phyloP scores from a whole-genome alignment of 495 filamentous ascomycete species.

The Bryoglossum gracile region DNA sequence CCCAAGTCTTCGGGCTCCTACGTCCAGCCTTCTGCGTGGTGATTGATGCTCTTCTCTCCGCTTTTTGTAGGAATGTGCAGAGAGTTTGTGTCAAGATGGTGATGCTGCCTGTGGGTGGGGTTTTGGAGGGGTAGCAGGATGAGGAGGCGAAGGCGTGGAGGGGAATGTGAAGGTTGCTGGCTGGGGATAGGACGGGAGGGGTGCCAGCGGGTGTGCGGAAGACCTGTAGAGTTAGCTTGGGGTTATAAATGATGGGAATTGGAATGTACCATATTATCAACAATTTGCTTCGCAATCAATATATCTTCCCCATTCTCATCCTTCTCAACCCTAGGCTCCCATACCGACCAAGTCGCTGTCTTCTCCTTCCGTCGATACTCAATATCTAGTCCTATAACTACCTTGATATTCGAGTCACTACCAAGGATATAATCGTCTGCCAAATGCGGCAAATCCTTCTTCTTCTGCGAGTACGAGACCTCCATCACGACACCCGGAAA shows the following conservation, averaged over 20 bases:
- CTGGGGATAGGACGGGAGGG: neutral
- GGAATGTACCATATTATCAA: constrained; percentile 3
- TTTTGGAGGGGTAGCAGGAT: neutral
- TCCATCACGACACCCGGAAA: constrained; percentile 17
- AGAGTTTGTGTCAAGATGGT: constrained; percentile 1
- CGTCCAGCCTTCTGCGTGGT: constrained; percentile 4
- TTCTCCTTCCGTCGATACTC: constrained; percentile 6
- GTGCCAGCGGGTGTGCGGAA: constrained; percentile 8
- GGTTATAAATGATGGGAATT: neutral
- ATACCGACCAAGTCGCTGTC: constrained; percentile 7
- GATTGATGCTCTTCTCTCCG: constrained; percentile 4
- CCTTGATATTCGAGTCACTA: constrained; percentile 5
- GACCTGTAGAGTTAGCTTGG: constrained; percentile 1
- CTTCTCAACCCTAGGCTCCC: constrained; percentile 2
- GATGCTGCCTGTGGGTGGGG: neutral
- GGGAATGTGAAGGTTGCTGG: constrained; percentile 1
- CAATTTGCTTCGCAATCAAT: neutral
- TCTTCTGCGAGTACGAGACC: constrained; percentile 15
- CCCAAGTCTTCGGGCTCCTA: constrained; percentile 2
- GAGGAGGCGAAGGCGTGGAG: constrained; percentile 7
- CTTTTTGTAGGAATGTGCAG: constrained; percentile 2
- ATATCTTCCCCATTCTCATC: constrained; percentile 6
- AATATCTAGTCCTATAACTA: constrained; percentile 16
- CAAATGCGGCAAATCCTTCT: constrained; percentile 8
- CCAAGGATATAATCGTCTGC: constrained; percentile 13